Base-by-base conservation (phyloP, 345 rosid genomes). In the Ceriops tagal region DNA sequence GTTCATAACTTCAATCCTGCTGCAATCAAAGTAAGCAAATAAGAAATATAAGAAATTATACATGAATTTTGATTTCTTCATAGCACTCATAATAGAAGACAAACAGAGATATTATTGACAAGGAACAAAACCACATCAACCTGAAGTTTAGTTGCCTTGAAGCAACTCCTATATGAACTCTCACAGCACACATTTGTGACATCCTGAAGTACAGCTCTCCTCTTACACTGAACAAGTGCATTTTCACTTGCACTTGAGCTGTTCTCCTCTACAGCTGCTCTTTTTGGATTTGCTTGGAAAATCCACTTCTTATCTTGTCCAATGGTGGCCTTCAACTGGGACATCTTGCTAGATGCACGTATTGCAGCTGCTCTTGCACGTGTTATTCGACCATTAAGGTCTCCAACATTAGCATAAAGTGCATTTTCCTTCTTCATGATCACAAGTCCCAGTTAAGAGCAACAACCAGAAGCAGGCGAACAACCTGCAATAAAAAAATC, bases 151-250 rank as follows among this genome's bases (percentile, higher is more conserved):
- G 82, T 61, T 67, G 86, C 84, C 67, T 73, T 84, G 69, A 86
- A 77, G 83, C 87, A 86, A 72, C 76, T 87, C 46, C 22, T 69
- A 58, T 80, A 77, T 26, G 87, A 73, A 72, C 47, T 72, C 32
- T 73, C 69, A 68, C 86, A 84, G 58, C 75, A 74, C 75, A 87
- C 81, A 76, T 90, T 90, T 16, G 97, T 84, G 67, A 90, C 82
- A 78, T 93, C 96, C 70, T 80, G 81, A 68, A 93, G 91, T 71
- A 81, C 81, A 28, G 92, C 87, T 79, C 89, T 83, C 80, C 81
- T 87, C 85, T 87, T 89, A 70, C 66, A 67, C 66, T 57, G 82
- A 66, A 26, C 72, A 35, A 70, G 51, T 55, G 59, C 69, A 69
- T 77, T 64, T 30, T 65, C 72, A 69, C 75, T 60, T 59, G 71